Evolutionary conservation across 495 filamentous ascomycete species (phyloP).

Genomic region (Trichoderma erinaceum): DNA sequence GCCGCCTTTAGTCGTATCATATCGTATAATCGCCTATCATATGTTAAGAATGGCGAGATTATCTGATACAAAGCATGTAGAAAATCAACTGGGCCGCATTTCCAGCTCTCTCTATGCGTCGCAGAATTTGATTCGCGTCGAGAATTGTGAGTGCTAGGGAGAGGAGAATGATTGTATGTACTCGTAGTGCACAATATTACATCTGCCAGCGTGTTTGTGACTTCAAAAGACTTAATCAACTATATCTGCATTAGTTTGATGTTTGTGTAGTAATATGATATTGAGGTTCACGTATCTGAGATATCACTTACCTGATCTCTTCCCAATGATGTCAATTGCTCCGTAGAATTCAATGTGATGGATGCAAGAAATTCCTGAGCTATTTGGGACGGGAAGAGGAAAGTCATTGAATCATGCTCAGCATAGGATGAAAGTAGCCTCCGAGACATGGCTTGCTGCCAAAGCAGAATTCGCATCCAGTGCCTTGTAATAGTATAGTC

Average conservation of each 20-base stretch:
- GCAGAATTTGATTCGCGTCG: neutral
- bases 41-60: neutral
- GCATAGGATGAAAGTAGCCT: neutral
- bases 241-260: neutral
- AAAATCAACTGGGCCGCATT: neutral
- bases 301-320: constrained; percentile 9
- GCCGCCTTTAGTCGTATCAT: constrained; percentile 3
- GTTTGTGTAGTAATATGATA: neutral
- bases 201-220: constrained; percentile 2
- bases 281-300: too few relatives aligned
- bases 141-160: neutral
- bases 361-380: neutral
- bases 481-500: constrained; percentile 3
- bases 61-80: constrained; percentile 4
- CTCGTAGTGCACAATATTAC: neutral
- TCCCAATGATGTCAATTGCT: neutral
- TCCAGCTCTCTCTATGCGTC: neutral
- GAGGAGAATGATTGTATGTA: neutral
- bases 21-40: neutral
- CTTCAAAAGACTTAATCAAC: neutral
- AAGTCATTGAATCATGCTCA: neutral
- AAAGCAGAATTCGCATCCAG: constrained; percentile 5
- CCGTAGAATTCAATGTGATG: neutral
- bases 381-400: constrained; percentile 1
- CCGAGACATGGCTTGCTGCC: constrained; percentile 9